These are phyloP conservation scores for Flaveria trinervia DNA, from an alignment of 129 eudicot species.

Conservation along the genomic window DNA sequence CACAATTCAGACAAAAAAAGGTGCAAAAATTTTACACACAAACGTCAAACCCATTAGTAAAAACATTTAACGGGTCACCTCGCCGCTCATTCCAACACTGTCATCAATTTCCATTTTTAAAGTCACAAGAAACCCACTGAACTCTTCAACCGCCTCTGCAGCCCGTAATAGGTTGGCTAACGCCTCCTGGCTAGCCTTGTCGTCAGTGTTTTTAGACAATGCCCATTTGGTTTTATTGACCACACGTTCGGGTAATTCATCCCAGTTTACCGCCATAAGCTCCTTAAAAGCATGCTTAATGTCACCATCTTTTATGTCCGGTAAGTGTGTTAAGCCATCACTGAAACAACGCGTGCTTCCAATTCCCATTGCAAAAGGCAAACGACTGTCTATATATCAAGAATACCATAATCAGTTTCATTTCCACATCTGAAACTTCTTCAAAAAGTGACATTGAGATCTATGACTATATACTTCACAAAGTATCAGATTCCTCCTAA, in stretches of 20 bases:
- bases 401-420: slow-evolving; percentile 7
- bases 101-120: slow-evolving; percentile 91
- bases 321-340: slow-evolving; percentile 59
- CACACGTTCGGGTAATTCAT: slow-evolving; percentile 68
- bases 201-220: slow-evolving; percentile 69
- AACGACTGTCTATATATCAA: slow-evolving; percentile 34
- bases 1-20: slow-evolving; percentile 13
- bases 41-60: background rate
- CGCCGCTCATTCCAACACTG: slow-evolving; percentile 80
- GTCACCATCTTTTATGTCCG: slow-evolving; percentile 69
- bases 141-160: slow-evolving; percentile 96
- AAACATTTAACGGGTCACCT: slow-evolving; percentile 43
- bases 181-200: slow-evolving; percentile 70
- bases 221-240: slow-evolving; percentile 61
- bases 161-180: slow-evolving; percentile 77
- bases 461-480: background rate
- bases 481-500: background rate
- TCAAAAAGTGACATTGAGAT: background rate
- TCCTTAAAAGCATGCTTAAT: slow-evolving; percentile 68
- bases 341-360: slow-evolving; percentile 73
- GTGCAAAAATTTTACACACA: background rate
- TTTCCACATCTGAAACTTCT: background rate
- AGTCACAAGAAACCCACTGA: slow-evolving; percentile 66
- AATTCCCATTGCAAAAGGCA: slow-evolving; percentile 47
- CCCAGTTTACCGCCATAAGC: slow-evolving; percentile 83